Percentiles rank a stretch among this genome's conserved stretches.
phyloP scores from a whole-genome alignment of 2,329 filamentous ascomycete species.

The Xylaria sp. region DNA sequence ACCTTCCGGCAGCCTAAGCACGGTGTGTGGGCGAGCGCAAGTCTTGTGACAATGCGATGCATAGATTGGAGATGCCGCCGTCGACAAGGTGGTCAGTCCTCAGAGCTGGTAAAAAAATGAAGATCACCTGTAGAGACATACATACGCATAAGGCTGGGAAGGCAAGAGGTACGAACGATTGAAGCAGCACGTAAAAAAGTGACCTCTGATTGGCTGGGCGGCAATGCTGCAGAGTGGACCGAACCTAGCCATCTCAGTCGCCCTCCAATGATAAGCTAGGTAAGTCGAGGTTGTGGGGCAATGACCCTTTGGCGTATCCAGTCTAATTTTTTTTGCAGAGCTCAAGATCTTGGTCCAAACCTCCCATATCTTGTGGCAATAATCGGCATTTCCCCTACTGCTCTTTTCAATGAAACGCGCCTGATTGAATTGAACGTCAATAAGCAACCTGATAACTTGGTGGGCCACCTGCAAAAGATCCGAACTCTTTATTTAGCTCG shows the following conservation, averaged over 20 bases:
- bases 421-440: too few species aligned
- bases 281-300: conserved; percentile 14
- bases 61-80: conserved; percentile 37
- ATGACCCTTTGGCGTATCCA: conserved; percentile 29
- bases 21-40: conserved; percentile 39
- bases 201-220: conserved; percentile 30
- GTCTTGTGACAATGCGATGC: conserved; percentile 44
- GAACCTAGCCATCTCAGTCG: background rate
- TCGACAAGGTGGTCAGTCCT: background rate
- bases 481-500: background rate
- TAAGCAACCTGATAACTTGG: background rate
- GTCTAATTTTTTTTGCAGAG: conserved; percentile 42
- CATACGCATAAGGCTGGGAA: background rate
- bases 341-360: conserved; percentile 18
- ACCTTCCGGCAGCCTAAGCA: conserved; percentile 26
- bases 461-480: background rate
- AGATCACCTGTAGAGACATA: background rate
- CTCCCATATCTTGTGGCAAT: conserved; percentile 21
- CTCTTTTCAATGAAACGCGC: background rate
- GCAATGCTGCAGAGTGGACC: background rate
- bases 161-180: background rate
- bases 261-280: conserved; percentile 13
- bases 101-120: background rate
- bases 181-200: conserved; percentile 12
- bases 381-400: background rate